Evolutionary conservation across 208 protist genomes (phyloP), one percentile per base, ranked within the genome.

Genomic region (Wallacemonas sp.): DNA sequence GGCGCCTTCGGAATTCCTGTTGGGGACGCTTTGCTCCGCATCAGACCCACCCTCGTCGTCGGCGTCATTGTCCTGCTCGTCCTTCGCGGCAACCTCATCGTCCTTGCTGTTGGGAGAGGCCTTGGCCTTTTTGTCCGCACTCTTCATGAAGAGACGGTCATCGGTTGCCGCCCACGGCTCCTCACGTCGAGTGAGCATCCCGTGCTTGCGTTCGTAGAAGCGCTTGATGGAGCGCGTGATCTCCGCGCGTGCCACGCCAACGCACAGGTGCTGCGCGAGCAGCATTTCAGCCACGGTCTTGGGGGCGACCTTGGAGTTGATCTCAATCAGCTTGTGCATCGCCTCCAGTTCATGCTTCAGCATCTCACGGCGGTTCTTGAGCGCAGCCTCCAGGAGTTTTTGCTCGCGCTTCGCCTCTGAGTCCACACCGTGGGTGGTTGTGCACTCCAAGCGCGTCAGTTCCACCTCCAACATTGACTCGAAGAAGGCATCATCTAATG

Each of bases 311-410:
- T 78, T 85, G 29, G 61, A 61, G 48, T 95, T 93, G 2, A 67
- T 70, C 4, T 38, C 65, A 41, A 95, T 58, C 29, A 89, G 39
- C 17, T 61, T 67, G 52, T 95, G 84, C 41, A 95, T 36, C 9
- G 72, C 83, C 21, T 83, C 76, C 36, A 92, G 21, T 68, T 95
- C 86, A 6, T 78, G 63, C 32, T 81, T 82, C 0, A 76, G 61
- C 85, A 95, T 93, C 21, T 90, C 78, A 17, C 87, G 81, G 8
- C 81, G 29, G 52, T 89, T 87, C 33, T 84, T 85, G 24, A 89
- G 69, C 2, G 83, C 83, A 0, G 84, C 82, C 62, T 80, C 78
- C 47, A 81, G 44, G 17, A 90, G 44, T 48, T 70, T 67, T 12
- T 72, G 73, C 62, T 87, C 76, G 48, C 48, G 70, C 38, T 67